Evolutionary conservation across 2,329 filamentous ascomycete species (phyloP).

Genomic region (Acephala macrosclerotiorum): DNA sequence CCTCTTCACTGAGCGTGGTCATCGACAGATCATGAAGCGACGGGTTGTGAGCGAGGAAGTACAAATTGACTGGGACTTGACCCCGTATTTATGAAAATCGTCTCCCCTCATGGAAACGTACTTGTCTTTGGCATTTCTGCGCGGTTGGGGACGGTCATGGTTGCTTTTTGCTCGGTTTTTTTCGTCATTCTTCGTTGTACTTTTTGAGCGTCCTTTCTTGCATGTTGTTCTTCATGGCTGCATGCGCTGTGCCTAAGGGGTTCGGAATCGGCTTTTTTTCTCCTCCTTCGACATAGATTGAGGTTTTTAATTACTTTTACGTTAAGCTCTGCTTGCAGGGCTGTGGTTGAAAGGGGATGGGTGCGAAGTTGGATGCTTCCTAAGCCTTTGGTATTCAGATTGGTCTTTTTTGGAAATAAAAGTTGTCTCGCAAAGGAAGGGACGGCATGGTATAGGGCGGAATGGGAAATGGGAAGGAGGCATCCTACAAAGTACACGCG

Average conservation of each 20-base stretch:
- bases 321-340: background rate
- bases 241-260: constrained; percentile 8
- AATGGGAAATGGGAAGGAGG: background rate
- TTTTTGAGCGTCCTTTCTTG: constrained; percentile 42
- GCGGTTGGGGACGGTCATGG: constrained; percentile 30
- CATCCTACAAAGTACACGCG: background rate
- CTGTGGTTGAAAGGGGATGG: background rate
- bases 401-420: constrained; percentile 16
- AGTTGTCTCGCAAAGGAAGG: constrained; percentile 6
- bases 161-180: constrained; percentile 25
- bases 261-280: constrained; percentile 24
- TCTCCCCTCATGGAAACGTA: constrained; percentile 23
- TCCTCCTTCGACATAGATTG: constrained; percentile 35
- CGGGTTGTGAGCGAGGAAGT: background rate
- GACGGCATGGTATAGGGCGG: background rate
- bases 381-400: constrained; percentile 9
- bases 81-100: constrained; percentile 7
- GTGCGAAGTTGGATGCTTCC: background rate
- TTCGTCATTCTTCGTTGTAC: constrained; percentile 31
- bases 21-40: constrained; percentile 14
- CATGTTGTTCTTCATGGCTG: constrained; percentile 35
- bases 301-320: constrained; percentile 19
- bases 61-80: background rate
- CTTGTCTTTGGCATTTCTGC: constrained; percentile 39
- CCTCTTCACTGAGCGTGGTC: constrained; percentile 43